Conservation (phyloP, 768 basidiomycete species). For the Collybia sordida region DNA sequence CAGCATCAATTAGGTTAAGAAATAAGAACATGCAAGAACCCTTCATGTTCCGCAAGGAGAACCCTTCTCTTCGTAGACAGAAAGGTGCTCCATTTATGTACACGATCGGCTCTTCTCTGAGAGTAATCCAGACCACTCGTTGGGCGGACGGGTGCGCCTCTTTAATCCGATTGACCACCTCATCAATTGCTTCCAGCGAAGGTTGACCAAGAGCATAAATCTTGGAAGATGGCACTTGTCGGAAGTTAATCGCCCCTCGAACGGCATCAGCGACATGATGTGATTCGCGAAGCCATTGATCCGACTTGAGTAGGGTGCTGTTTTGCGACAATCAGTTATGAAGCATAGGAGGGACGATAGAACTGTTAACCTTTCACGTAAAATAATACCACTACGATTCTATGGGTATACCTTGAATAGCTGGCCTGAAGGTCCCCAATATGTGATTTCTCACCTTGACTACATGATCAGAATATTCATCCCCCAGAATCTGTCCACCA, state of each 20-base stretch:
- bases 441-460: constrained; percentile 69
- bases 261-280: constrained; percentile 65
- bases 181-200: constrained; percentile 80
- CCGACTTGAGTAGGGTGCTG: constrained; percentile 88
- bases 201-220: constrained; percentile 96
- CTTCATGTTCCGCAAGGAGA: constrained; percentile 93
- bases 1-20: neutral
- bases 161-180: constrained; percentile 69
- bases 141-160: constrained; percentile 56
- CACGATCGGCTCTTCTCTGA: constrained; percentile 90
- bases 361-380: constrained; percentile 72
- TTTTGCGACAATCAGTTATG: neutral
- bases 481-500: constrained; percentile 86
- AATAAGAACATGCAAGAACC: constrained; percentile 33
- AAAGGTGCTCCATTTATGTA: constrained; percentile 94
- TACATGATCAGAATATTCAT: constrained; percentile 95
- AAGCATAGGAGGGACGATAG: neutral
- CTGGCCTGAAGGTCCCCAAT: neutral
- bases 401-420: constrained; percentile 25
- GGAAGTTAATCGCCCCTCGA: constrained; percentile 94
- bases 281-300: constrained; percentile 84
- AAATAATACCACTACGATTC: constrained; percentile 92
- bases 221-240: constrained; percentile 74
- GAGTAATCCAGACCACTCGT: constrained; percentile 83
- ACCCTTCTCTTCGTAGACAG: constrained; percentile 82